Evolutionary conservation across 192 early-diverging fungal species (phyloP).

Genomic region (Rhizophagus clarus): DNA sequence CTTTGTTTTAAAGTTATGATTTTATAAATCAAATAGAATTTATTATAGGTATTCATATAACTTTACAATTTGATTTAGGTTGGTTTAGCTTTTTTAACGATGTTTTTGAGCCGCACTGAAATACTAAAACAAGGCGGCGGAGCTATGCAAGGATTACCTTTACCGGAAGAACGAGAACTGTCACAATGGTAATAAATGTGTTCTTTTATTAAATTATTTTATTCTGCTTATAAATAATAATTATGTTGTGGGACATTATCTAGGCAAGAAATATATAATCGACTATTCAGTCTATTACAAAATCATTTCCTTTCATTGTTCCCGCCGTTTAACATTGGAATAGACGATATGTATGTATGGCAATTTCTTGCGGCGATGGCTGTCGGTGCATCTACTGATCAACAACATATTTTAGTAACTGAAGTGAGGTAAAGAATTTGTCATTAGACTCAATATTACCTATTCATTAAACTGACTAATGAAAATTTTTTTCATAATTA

Average conservation of each 20-base stretch:
- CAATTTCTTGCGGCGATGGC: conserved; percentile 98
- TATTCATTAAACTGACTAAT: not conserved
- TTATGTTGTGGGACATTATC: not conserved
- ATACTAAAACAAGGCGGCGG: conserved; percentile 78
- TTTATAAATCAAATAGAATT: not conserved
- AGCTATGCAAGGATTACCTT: conserved; percentile 49
- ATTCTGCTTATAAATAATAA: not conserved
- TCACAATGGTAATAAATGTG: conserved; percentile 48
- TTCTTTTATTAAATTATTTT: not conserved
- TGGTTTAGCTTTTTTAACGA: conserved; percentile 86
- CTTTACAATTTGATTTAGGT: conserved; percentile 40
- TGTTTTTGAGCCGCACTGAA: conserved; percentile 89
- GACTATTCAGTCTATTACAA: conserved; percentile 78
- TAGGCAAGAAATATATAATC: conserved; percentile 80
- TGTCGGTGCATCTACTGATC: conserved; percentile 89
- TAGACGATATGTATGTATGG: conserved; percentile 94
- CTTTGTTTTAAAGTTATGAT: not conserved
- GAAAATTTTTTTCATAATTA: conserved; percentile 32
- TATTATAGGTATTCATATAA: not conserved
- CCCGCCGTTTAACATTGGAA: conserved; percentile 56
- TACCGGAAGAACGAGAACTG: conserved; percentile 56
- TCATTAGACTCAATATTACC: not conserved
- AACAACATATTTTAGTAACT: conserved; percentile 89
- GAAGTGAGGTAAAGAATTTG: conserved; percentile 72
- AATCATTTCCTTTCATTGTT: conserved; percentile 79